Evolutionary conservation across 768 basidiomycete species (phyloP), one percentile per base, ranked within the genome.

Genomic region (Gyrodon lividus): DNA sequence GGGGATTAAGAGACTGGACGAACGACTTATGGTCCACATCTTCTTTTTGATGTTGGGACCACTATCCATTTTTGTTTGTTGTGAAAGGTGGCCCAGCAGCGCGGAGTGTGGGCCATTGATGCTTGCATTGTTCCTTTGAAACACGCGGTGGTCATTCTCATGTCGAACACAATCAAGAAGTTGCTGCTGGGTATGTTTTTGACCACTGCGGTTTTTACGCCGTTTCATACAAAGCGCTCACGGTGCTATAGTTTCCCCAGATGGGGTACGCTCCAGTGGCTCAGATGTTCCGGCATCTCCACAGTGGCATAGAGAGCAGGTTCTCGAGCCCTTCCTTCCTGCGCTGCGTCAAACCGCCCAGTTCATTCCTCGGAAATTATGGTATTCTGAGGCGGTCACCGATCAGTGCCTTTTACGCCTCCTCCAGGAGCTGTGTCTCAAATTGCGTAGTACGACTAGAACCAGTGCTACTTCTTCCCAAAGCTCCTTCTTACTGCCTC

Each of bases 351-450:
- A 55, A 34, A 22, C 42, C 23, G 16, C 38, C 46, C 23, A 17
- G 43, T 64, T 65, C 64, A 62, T 65, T 62, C 59, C 14, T 52
- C 64, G 64, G 64, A 67, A 56, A 65, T 67, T 61, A 65, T 52
- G 3, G 16, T 34, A 38, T 50, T 52, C 51, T 48, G 48, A 40
- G 45, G 37, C 16, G 35, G 55, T 48, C 50, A 47, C 39, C 28
- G 42, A 54, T 55, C 48, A 43, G 48, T 48, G 51, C 37, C 41
- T 48, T 49, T 54, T 40, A 31, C 50, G 31, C 49, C 48, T 38
- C 46, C 22, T 17, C 46, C 26, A 38, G 16, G 24, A 47, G 35
- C 37, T 37, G 23, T 23, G 26, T 52, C 47, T 26, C 38, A 31
- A 17, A 30, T 48, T 48, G 44, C 48, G 35, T 37, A 51, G 31